These are phyloP conservation scores for Ciborinia camelliae DNA, from an alignment of 2,329 filamentous ascomycete species.

Conservation along the genomic window DNA sequence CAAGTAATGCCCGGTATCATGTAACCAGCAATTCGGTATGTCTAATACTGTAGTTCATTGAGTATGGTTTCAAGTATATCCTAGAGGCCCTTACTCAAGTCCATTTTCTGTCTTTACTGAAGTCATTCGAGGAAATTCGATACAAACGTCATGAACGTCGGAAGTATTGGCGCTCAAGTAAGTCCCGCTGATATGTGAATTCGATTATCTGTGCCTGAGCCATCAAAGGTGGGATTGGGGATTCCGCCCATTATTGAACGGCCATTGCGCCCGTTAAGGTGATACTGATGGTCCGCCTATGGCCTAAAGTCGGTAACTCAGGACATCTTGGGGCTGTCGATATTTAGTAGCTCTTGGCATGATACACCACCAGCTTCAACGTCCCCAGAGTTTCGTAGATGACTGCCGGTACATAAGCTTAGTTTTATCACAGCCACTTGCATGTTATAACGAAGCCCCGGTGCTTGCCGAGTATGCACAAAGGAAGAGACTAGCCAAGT, in stretches of 20 bases:
- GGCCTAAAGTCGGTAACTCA: background rate
- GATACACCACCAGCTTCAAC: background rate
- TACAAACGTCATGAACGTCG: no score
- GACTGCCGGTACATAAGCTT: no score
- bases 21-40: background rate
- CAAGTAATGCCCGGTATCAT: background rate
- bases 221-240: background rate
- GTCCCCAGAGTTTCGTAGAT: no score
- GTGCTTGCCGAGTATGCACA: background rate
- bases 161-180: background rate
- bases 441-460: background rate
- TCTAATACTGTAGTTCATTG: background rate
- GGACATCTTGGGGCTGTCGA: background rate
- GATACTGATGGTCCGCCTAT: background rate
- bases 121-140: background rate
- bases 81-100: background rate
- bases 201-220: background rate
- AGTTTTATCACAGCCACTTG: no score
- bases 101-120: background rate
- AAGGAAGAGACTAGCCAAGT: background rate
- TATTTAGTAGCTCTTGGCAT: background rate
- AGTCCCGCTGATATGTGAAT: background rate
- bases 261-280: background rate
- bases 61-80: background rate
- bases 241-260: background rate